Conservation (phyloP, 176 grass and related monocot species). For the Alloteropsis semialata region DNA sequence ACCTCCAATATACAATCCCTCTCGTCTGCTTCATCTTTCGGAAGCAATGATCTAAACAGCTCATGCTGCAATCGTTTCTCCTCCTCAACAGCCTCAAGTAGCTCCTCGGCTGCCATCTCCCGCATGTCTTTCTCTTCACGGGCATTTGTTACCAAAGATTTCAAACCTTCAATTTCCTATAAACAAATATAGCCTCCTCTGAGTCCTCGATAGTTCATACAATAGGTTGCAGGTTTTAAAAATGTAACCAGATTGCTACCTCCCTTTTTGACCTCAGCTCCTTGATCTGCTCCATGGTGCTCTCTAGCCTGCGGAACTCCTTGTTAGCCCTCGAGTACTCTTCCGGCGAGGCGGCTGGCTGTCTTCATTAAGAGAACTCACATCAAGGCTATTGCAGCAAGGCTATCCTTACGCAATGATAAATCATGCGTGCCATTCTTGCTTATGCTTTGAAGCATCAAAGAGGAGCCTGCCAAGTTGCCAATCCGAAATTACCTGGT, state of each 20-base stretch:
- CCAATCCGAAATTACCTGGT: constrained; percentile 58
- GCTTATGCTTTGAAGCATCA: not conserved
- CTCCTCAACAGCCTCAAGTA: constrained; percentile 52
- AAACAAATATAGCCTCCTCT: not conserved
- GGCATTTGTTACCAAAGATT: constrained; percentile 55
- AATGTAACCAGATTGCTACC: constrained; percentile 12
- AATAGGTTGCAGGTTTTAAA: not conserved
- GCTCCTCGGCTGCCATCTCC: constrained; percentile 74
- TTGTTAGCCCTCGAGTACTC: constrained; percentile 74
- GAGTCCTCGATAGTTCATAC: not conserved
- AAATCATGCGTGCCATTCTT: not conserved
- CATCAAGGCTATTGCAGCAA: constrained; percentile 24
- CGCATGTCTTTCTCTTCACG: constrained; percentile 75
- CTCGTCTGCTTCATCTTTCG: constrained; percentile 92
- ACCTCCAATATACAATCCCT: constrained; percentile 89
- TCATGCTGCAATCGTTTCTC: constrained; percentile 55
- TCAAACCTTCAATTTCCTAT: constrained; percentile 71
- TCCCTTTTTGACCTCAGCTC: constrained; percentile 51
- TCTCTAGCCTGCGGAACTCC: constrained; percentile 58
- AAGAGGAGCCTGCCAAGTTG: not conserved
- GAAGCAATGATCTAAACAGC: constrained; percentile 67
- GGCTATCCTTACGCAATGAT: not conserved
- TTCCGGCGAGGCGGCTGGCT: constrained; percentile 52
- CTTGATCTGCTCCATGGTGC: constrained; percentile 54
- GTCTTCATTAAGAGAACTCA: constrained; percentile 60